phyloP scores from a whole-genome alignment of 192 early-diverging fungal genomes.

The Coemansia sp. region DNA sequence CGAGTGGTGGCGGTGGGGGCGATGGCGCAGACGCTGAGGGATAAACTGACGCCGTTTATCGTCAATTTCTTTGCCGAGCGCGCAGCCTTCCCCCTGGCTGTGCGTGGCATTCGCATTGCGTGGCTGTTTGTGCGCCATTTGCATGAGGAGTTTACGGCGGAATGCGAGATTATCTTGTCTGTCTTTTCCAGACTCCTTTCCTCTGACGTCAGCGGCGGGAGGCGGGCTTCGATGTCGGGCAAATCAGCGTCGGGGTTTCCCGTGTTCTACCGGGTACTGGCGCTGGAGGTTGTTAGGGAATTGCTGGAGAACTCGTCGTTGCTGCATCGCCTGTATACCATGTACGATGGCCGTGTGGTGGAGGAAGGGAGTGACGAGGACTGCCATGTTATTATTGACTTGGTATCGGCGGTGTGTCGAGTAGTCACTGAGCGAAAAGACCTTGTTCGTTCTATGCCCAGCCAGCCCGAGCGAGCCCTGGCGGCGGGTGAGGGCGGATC shows the following conservation, averaged over 20 bases:
- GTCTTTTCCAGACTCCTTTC: slow-evolving; percentile 83
- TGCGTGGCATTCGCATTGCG: slow-evolving; percentile 80
- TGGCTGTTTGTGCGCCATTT: slow-evolving; percentile 71
- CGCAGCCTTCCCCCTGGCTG: slow-evolving; percentile 72
- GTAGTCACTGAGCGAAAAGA: slow-evolving; percentile 74
- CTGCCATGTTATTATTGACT: slow-evolving; percentile 77
- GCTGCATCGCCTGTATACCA: slow-evolving; percentile 64
- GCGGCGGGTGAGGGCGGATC: neutral
- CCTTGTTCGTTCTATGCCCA: slow-evolving; percentile 21
- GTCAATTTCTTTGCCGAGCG: slow-evolving; percentile 92
- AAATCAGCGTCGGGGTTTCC: slow-evolving; percentile 9
- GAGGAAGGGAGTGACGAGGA: slow-evolving; percentile 39
- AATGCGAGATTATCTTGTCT: slow-evolving; percentile 93
- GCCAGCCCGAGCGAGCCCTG: neutral
- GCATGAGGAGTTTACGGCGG: slow-evolving; percentile 53
- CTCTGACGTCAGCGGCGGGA: slow-evolving; percentile 51
- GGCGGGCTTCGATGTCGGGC: slow-evolving; percentile 14
- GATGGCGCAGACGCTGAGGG: slow-evolving; percentile 68
- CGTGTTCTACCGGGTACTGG: slow-evolving; percentile 46
- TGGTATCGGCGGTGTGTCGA: slow-evolving; percentile 71
- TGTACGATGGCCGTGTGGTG: slow-evolving; percentile 68
- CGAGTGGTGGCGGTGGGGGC: slow-evolving; percentile 73
- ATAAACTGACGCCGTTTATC: slow-evolving; percentile 83
- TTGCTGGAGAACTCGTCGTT: slow-evolving; percentile 63
- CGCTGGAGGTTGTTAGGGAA: slow-evolving; percentile 49